Base-by-base conservation (phyloP, 2,329 filamentous ascomycete genomes). In the Penicillium sumatraense region DNA sequence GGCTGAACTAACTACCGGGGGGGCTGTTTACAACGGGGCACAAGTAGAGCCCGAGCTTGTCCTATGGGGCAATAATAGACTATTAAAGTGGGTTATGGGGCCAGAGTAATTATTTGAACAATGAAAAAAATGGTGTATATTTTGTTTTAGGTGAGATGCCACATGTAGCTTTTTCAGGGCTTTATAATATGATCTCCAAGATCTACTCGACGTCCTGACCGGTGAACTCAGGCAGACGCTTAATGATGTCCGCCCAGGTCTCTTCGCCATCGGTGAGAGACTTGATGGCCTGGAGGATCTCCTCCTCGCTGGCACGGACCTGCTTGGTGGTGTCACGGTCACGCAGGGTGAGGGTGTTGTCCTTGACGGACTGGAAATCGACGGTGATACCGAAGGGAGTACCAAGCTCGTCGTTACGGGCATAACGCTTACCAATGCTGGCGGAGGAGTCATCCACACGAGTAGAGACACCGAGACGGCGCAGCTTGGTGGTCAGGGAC, bases 331-430 rank as follows among this genome's bases (percentile, higher is more conserved):
- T 89, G 78, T 98, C 95, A 61, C 92, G 88, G 74, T 98, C 93
- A 71, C 93, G 83, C 62, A 98, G 84, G 1, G 93, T 98, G 70
- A 96, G 85, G 7, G 89, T 89, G 71, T 86, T 86, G 73, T 97
- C 92, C 76, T 96, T 87, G 64, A 96, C 80, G 45, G 91, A 96
- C 81, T 98, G 91, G 84, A 97, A 98, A 75, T 98, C 93, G 57
- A 98, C 86, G 0, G 93, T 98, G 75, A 98, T 88, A 71, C 92
- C 93, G 62, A 97, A 88, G 7, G 93, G 91, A 41, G 95, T 98
- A 68, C 93, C 95, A 56, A 97, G 85, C 79, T 98, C 93, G 75
- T 98, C 93, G 73, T 97, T 97, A 68, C 95, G 88, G 72, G 89
- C 87, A 77, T 96, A 98, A 51, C 93, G 89, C 83, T 96, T 96